phyloP scores from a whole-genome alignment of 2,329 filamentous ascomycete species.

The Xylaria digitata region DNA sequence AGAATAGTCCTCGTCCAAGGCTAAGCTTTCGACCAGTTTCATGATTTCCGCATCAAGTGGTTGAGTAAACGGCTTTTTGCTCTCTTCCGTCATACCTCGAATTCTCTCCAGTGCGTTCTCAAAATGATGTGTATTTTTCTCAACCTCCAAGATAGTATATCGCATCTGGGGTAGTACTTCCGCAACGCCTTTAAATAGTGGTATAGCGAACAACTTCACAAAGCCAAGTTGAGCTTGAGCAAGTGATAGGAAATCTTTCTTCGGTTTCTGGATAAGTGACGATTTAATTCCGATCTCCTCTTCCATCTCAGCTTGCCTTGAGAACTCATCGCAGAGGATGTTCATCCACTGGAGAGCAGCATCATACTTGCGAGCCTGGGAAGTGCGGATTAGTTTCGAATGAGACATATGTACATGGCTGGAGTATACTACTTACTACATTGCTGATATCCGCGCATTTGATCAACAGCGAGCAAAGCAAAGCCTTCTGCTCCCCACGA shows the following conservation, averaged over 20 bases:
- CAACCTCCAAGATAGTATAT: conserved; percentile 85
- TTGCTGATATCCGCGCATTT: conserved; percentile 99
- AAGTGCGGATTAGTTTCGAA: conserved; percentile 42
- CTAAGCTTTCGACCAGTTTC: conserved; percentile 58
- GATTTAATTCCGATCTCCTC: conserved; percentile 86
- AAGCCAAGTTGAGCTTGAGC: conserved; percentile 92
- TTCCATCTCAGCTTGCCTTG: conserved; percentile 93
- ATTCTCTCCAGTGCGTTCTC: conserved; percentile 75
- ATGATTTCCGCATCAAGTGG: conserved; percentile 53
- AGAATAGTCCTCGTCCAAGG: conserved; percentile 43
- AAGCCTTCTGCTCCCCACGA: conserved; percentile 78
- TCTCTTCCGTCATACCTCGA: conserved; percentile 58
- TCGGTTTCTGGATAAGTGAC: conserved; percentile 85
- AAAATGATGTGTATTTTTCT: conserved; percentile 80
- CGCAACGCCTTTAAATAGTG: conserved; percentile 87
- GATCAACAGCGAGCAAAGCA: conserved; percentile 91
- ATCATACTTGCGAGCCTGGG: conserved; percentile 83
- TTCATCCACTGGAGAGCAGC: conserved; percentile 90
- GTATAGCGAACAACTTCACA: conserved; percentile 95
- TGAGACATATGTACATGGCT: background rate
- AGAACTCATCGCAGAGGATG: conserved; percentile 95
- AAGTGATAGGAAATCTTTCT: conserved; percentile 84
- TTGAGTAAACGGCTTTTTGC: conserved; percentile 52
- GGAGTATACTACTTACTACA: conserved; percentile 73
- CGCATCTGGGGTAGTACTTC: conserved; percentile 86